phyloP scores from a whole-genome alignment of 352 stramenopile genomes.

The Phytophthora tentaculata region DNA sequence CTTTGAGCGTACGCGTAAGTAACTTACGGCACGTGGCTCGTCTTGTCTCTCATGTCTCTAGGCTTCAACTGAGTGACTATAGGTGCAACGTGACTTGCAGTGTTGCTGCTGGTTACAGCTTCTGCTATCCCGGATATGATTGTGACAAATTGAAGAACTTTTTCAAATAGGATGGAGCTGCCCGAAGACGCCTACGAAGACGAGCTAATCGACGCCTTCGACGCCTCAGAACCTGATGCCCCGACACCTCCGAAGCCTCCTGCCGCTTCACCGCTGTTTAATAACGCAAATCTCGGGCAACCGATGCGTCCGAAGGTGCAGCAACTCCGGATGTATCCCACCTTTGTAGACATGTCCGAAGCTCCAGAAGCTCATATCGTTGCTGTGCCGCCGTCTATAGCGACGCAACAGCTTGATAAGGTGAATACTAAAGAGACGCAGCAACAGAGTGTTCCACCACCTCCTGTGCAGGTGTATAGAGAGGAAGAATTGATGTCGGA shows the following conservation, averaged over 20 bases:
- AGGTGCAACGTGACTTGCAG: too few relatives aligned
- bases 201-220: slow-evolving; percentile 75
- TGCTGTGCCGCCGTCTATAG: background rate
- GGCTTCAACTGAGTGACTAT: too few relatives aligned
- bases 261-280: slow-evolving; percentile 1
- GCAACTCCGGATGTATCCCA: slow-evolving; percentile 35
- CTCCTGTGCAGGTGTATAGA: background rate
- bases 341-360: slow-evolving; percentile 24
- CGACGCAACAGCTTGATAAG: slow-evolving; percentile 5
- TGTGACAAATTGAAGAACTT: slow-evolving; percentile 21
- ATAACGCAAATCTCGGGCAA: slow-evolving; percentile 1
- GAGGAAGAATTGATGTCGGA: slow-evolving; percentile 19
- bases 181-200: slow-evolving; percentile 51
- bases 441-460: background rate
- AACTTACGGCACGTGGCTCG: too few relatives aligned
- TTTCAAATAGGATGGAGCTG: slow-evolving; percentile 20
- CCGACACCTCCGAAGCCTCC: slow-evolving; percentile 5
- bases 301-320: slow-evolving; percentile 9
- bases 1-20: too few relatives aligned
- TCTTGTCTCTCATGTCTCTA: too few relatives aligned
- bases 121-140: slow-evolving; percentile 14
- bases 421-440: background rate
- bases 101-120: too few relatives aligned
- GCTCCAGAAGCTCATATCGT: background rate
- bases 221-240: slow-evolving; percentile 26